Evolutionary conservation across 805 yeast species (phyloP).

Genomic region (Metschnikowia sp.): DNA sequence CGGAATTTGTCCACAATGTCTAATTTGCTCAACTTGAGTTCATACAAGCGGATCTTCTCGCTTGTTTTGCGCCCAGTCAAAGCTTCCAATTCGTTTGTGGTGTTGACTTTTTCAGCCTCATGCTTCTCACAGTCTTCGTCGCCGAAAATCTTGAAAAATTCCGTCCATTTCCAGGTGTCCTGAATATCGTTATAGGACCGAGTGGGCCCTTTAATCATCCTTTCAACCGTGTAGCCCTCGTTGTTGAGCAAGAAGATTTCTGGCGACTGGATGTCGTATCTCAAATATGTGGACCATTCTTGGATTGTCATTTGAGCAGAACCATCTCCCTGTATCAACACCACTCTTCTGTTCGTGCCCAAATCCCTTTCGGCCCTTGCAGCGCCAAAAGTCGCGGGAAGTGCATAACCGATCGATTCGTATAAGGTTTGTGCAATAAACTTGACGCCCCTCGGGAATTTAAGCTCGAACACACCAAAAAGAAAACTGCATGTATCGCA

Average conservation of each 20-base stretch:
- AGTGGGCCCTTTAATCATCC: slow-evolving; percentile 74
- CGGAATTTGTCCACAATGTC: slow-evolving; percentile 24
- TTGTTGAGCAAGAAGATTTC: slow-evolving; percentile 75
- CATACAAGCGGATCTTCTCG: slow-evolving; percentile 23
- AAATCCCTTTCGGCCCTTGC: slow-evolving; percentile 66
- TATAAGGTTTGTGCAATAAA: slow-evolving; percentile 71
- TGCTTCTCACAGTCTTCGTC: slow-evolving; percentile 27
- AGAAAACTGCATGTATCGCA: slow-evolving; percentile 82
- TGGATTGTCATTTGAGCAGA: slow-evolving; percentile 92
- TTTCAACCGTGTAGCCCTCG: slow-evolving; percentile 85
- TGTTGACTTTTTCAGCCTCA: slow-evolving; percentile 16
- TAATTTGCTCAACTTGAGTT: slow-evolving; percentile 23
- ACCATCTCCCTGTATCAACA: slow-evolving; percentile 86
- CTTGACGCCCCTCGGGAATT: slow-evolving; percentile 52
- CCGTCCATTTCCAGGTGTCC: slow-evolving; percentile 78
- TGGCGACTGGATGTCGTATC: slow-evolving; percentile 54
- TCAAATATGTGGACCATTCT: slow-evolving; percentile 65
- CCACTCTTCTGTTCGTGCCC: slow-evolving; percentile 48
- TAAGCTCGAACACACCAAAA: slow-evolving; percentile 68
- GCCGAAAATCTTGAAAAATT: slow-evolving; percentile 66
- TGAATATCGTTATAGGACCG: slow-evolving; percentile 78
- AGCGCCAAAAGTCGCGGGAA: slow-evolving; percentile 83
- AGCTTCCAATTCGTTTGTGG: slow-evolving; percentile 19
- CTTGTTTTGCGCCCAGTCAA: slow-evolving; percentile 12
- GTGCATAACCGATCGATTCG: slow-evolving; percentile 82